Conservation (phyloP, 2,329 filamentous ascomycete genomes). For the Cladosporium sp. region DNA sequence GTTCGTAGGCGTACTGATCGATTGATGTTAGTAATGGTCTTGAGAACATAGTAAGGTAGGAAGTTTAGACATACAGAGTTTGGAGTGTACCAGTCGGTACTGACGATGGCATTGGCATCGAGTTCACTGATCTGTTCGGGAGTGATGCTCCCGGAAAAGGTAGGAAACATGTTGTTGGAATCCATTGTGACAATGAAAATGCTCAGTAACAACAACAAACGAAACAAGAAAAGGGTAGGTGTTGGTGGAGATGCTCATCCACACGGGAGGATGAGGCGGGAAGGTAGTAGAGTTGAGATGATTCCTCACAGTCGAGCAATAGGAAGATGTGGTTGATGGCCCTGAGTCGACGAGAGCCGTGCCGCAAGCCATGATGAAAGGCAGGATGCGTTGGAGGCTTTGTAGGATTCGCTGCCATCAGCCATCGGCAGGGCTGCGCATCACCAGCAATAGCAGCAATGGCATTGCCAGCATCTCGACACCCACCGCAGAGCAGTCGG, state of each 20-base stretch:
- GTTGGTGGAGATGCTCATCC: conserved; percentile 23
- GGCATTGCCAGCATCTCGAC: conserved; percentile 3
- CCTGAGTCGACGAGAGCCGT: not conserved
- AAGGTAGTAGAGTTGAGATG: conserved; percentile 1
- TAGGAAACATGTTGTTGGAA: conserved; percentile 24
- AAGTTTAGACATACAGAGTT: conserved; percentile 23
- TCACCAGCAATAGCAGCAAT: conserved; percentile 12
- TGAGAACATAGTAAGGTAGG: not conserved
- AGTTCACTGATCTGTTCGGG: conserved; percentile 24
- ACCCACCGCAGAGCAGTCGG: conserved; percentile 4
- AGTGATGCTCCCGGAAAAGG: conserved; percentile 23
- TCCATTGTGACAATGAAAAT: conserved; percentile 19
- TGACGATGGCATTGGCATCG: conserved; percentile 17
- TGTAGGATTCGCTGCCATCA: conserved; percentile 11
- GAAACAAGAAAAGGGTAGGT: conserved; percentile 14
- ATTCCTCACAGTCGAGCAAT: conserved; percentile 3
- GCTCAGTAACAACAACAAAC: conserved; percentile 6
- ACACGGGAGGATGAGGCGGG: conserved; percentile 16
- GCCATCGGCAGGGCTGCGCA: conserved; percentile 9
- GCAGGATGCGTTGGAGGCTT: conserved; percentile 9
- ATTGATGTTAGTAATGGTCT: not conserved
- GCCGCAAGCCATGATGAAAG: conserved; percentile 4
- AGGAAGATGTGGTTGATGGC: not conserved
- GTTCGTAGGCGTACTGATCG: conserved; percentile 25
- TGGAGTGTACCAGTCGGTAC: conserved; percentile 26